Percentiles rank a stretch among this genome's conserved stretches.
phyloP scores from a whole-genome alignment of 495 filamentous ascomycete genomes.

The Hypoxylon perforatum region DNA sequence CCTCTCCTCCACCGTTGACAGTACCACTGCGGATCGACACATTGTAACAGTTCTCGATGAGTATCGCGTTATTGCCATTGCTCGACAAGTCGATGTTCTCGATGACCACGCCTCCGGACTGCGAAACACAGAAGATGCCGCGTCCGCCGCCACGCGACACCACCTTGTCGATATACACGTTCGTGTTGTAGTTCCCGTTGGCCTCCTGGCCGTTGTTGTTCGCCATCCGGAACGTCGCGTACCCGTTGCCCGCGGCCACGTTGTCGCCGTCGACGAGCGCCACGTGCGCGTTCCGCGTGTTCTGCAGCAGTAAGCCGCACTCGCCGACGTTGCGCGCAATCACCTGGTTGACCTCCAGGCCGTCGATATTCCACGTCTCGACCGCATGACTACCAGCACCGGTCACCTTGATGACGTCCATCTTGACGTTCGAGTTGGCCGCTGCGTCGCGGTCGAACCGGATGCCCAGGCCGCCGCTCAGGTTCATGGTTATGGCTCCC shows the following conservation, averaged over 20 bases:
- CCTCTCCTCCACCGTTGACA: constrained; percentile 58
- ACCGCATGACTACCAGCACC: constrained; percentile 58
- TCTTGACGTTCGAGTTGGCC: constrained; percentile 54
- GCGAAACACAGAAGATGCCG: constrained; percentile 60
- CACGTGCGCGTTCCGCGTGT: constrained; percentile 54
- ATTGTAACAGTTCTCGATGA: constrained; percentile 63
- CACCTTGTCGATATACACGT: constrained; percentile 57
- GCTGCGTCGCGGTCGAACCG: constrained; percentile 59
- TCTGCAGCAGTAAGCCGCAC: constrained; percentile 56
- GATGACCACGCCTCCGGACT: constrained; percentile 55
- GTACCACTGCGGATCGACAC: constrained; percentile 54
- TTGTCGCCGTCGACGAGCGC: constrained; percentile 59
- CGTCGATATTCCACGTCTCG: constrained; percentile 61
- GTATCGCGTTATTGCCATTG: constrained; percentile 60
- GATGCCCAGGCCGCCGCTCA: constrained; percentile 58
- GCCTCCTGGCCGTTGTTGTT: constrained; percentile 56
- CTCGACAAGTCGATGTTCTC: constrained; percentile 50
- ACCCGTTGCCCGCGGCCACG: constrained; percentile 54
- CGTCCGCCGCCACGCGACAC: constrained; percentile 58
- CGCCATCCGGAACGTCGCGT: constrained; percentile 59
- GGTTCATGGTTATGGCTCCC: constrained; percentile 57
- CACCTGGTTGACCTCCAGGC: constrained; percentile 52
- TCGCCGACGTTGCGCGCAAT: constrained; percentile 58
- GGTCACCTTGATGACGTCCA: constrained; percentile 56
- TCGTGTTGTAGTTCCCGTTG: constrained; percentile 54